phyloP scores from a whole-genome alignment of 2,329 filamentous ascomycete species.

The Fusarium hainanense region DNA sequence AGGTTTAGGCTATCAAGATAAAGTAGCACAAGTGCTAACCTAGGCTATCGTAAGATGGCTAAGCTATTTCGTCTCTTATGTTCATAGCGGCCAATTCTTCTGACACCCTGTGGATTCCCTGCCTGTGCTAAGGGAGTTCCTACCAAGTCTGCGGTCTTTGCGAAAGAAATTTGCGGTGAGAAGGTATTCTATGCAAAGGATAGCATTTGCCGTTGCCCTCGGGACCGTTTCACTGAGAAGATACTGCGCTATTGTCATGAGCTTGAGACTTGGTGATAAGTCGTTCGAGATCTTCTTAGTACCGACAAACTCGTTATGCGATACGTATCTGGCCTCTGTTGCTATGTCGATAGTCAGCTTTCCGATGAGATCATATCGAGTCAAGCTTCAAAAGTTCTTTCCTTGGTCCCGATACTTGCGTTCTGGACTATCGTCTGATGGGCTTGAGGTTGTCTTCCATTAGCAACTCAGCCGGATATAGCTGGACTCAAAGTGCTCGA shows the following conservation, averaged over 20 bases:
- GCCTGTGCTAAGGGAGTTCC: background rate
- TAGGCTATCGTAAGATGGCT: no score
- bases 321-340: background rate
- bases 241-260: no score
- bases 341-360: no score
- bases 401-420: background rate
- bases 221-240: no score
- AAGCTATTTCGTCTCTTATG: no score
- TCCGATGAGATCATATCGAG: no score
- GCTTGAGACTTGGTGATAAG: background rate
- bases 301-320: background rate
- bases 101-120: no score
- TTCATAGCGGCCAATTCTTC: no score
- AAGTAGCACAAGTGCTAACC: no score
- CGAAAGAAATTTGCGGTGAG: rapidly evolving
- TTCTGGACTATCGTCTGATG: background rate
- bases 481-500: background rate
- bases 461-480: background rate
- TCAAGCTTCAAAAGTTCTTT: background rate
- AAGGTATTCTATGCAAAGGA: background rate
- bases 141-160: background rate
- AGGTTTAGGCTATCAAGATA: no score
- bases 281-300: background rate
- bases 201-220: background rate
- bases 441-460: background rate